Percentiles rank a stretch among this genome's conserved stretches.
Evolutionary conservation across 2,329 filamentous ascomycete species (phyloP).

Genomic region (Claviceps pusilla): DNA sequence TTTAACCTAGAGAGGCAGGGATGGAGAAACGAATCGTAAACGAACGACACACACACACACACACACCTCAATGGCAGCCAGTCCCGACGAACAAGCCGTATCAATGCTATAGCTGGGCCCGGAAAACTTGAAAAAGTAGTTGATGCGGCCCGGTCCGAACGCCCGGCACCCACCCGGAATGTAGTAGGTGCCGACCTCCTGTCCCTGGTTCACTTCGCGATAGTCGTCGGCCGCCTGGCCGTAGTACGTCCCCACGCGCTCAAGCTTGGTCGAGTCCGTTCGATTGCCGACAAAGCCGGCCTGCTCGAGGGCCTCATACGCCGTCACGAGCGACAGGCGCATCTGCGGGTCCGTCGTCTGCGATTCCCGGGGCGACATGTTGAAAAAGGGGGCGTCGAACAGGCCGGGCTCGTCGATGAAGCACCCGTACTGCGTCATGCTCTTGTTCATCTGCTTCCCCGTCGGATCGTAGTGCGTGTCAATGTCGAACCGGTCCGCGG

Average conservation of each 20-base stretch:
- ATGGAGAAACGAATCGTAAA: too few species aligned
- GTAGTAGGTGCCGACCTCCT: conserved; percentile 54
- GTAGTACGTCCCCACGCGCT: conserved; percentile 57
- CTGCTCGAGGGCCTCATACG: conserved; percentile 66
- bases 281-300: conserved; percentile 33
- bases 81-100: conserved; percentile 61
- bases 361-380: conserved; percentile 63
- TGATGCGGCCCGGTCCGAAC: conserved; percentile 52
- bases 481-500: conserved; percentile 49
- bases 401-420: conserved; percentile 53
- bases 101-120: conserved; percentile 60
- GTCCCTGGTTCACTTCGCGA: conserved; percentile 69
- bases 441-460: conserved; percentile 51
- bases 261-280: conserved; percentile 33
- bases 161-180: conserved; percentile 52
- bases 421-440: conserved; percentile 52
- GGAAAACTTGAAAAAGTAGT: conserved; percentile 60
- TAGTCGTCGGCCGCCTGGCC: conserved; percentile 31
- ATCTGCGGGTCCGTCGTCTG: conserved; percentile 61
- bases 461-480: conserved; percentile 50
- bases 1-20: too few species aligned
- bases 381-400: conserved; percentile 65
- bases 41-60: conserved; percentile 15
- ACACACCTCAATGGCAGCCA: conserved; percentile 48
- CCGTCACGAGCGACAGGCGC: conserved; percentile 53